Evolutionary conservation across 352 stramenopile genomes (phyloP), one percentile per base, ranked within the genome.

Genomic region (Phytopythium montanum): DNA sequence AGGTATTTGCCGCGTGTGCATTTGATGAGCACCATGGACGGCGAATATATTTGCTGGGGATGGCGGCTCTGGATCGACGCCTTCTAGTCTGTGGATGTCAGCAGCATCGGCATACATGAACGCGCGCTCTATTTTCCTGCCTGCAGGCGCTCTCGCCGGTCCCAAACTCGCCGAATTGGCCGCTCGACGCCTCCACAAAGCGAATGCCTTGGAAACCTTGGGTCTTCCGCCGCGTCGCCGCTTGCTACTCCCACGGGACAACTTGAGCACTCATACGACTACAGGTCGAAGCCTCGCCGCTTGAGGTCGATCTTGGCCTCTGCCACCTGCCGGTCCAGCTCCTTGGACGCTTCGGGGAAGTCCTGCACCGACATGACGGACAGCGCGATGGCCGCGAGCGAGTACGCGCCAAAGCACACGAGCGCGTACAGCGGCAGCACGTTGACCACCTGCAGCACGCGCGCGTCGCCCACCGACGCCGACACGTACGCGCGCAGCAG

Each of bases 361-460:
- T 92, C 82, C 26, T 85, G 73, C 25, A 92, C 72, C 0, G 74
- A 63, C 79, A 90, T 89, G 36, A 92, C 78, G 13, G 76, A 88
- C 49, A 89, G 61, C 41, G 70, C 78, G 60, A 92, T 90, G 28
- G 75, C 59, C 9, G 62, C 79, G 51, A 92, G 64, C 63, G 82
- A 92, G 68, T 90, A 92, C 19, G 76, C 79, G 56, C 82, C 82
- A 48, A 89, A 92, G 26, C 70, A 76, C 60, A 90, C 74, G 33
- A 92, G 69, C 60, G 69, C 78, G 60, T 88, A 88, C 74, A 90
- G 73, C 9, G 82, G 82, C 23, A 92, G 72, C 56, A 72, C 65
- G 26, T 65, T 77, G 31, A 82, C 75, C 48, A 91, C 62, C 51
- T 87, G 71, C 14, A 83, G 36, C 21, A 88, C 57, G 13, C 67